Evolutionary conservation across 768 basidiomycete genomes (phyloP), one percentile per base, ranked within the genome.

Genomic region (Mycena venus): DNA sequence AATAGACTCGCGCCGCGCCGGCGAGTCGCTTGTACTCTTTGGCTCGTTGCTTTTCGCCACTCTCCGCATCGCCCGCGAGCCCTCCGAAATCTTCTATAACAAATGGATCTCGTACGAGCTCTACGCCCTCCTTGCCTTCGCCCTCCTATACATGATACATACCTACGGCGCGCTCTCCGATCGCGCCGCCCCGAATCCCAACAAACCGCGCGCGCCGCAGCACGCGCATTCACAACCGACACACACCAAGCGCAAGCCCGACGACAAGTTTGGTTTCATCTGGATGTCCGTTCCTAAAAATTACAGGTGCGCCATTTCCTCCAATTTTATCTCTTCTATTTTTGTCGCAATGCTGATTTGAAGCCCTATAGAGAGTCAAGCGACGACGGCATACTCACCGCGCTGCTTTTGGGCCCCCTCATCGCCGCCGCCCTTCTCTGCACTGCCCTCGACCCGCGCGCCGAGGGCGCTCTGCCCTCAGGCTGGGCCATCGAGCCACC

Each of bases 241-340:
- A 10, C 36, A 58, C 7, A 23, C 47, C 8, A 63, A 80, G 81
- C 31, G 65, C 78, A 34, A 71, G 78, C 32, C 77, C 77, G 62
- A 84, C 84, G 72, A 90, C 88, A 83, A 84, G 78, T 90, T 91
- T 68, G 91, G 92, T 38, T 94, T 91, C 79, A 88, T 96, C 29
- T 96, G 95, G 95, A 96, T 96, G 95, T 94, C 95, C 19, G 94
- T 95, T 6, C 93, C 94, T 0, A 95, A 95, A 82, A 95, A 96
- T 79, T 96, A 95, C 80, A 88, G 95, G 94, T 93, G 75, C 49
- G 85, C 27, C 11, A 3, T 11, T n/a, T 51, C 49, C 53, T 55
- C 14, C 14, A 19, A 29, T 17, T 29, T 55, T 17, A 15, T 53
- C 6, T 7, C 12, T 29, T 31, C 15, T 29, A 55, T 31, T 55